These are phyloP conservation scores for Nannochloropsis granulata DNA, from an alignment of 108 stramenopile genomes.

Conservation along the genomic window DNA sequence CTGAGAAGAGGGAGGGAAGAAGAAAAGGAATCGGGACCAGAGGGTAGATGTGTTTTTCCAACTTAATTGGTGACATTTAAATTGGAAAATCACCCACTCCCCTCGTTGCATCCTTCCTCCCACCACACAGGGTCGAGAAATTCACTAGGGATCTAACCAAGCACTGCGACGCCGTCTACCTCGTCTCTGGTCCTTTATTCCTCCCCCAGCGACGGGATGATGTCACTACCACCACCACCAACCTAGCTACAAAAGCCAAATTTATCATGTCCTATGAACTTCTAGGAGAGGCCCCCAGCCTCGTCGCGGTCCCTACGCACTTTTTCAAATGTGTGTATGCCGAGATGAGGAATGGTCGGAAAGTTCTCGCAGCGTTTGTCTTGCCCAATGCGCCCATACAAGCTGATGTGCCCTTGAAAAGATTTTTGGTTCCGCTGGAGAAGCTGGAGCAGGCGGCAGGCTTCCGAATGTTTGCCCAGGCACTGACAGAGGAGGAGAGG, in stretches of 20 bases:
- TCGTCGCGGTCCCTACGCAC: constrained; percentile 14
- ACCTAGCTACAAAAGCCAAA: background rate
- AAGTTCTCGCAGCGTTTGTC: constrained; percentile 13
- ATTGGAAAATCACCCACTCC: too few species aligned
- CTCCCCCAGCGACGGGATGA: background rate
- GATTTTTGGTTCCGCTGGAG: constrained; percentile 9
- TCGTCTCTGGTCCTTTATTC: constrained; percentile 13
- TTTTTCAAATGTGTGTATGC: constrained; percentile 6
- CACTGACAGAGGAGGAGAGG: background rate
- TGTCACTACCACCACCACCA: background rate
- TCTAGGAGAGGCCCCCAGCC: background rate
- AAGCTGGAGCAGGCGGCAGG: constrained; percentile 7
- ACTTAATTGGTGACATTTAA: background rate
- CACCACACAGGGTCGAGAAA: background rate
- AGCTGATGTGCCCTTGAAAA: background rate
- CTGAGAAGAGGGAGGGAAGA: background rate
- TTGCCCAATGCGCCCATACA: constrained; percentile 14
- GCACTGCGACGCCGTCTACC: constrained; percentile 7
- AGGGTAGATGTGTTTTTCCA: too few species aligned
- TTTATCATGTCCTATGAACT: constrained; percentile 12
- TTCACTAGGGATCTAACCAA: background rate
- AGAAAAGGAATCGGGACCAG: too few species aligned
- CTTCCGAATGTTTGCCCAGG: constrained; percentile 6
- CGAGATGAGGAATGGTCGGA: background rate
- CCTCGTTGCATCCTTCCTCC: too few species aligned